Base-by-base conservation (phyloP, 371 early-diverging fungal genomes). In the Choanephora cucurbitarum region DNA sequence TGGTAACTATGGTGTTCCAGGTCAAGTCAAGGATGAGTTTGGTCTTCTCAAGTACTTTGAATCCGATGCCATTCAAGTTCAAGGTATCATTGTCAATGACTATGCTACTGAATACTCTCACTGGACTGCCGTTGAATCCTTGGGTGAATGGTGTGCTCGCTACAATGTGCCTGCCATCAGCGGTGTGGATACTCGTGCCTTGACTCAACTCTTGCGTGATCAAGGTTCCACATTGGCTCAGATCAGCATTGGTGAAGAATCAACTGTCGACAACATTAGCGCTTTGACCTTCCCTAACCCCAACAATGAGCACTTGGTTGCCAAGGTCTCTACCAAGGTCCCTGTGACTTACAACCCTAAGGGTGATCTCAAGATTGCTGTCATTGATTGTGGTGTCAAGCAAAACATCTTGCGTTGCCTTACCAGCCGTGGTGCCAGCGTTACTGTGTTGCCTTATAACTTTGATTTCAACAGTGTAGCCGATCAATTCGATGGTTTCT, bases 1-100 rank as follows among this genome's bases (percentile, higher is more conserved):
- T 63, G 98, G 96, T 54, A 94, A 97, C 84, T 97, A 97, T 70
- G 98, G 98, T 67, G 97, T 97, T 4, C 98, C 98, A 22, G 89
- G 89, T 42, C 84, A 84, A 46, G 85, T 65, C 41, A 77, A 86
- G 55, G 95, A 95, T 58, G 78, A 83, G 50, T 76, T 82, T 69
- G 89, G 88, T 60, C 80, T 96, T 31, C 92, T 85, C 49, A 86
- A 84, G 53, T 84, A 95, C 78, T 95, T 97, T 70, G 98, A 97
- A 80, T 94, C 95, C 43, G 84, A 79, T 70, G 72, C 87, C 64
- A 96, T 97, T 67, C 96, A 96, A 75, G 84, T 96, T 47, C 86
- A 91, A 40, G 96, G 87, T 57, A 81, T 97, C 39, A 77, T 97
- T 44, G 91, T 97, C 31, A 94, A 92, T 33, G 90, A 93, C 59